Evolutionary conservation across 495 filamentous ascomycete genomes (phyloP), one percentile per base, ranked within the genome.

Genomic region (Penicillium bovifimosum): DNA sequence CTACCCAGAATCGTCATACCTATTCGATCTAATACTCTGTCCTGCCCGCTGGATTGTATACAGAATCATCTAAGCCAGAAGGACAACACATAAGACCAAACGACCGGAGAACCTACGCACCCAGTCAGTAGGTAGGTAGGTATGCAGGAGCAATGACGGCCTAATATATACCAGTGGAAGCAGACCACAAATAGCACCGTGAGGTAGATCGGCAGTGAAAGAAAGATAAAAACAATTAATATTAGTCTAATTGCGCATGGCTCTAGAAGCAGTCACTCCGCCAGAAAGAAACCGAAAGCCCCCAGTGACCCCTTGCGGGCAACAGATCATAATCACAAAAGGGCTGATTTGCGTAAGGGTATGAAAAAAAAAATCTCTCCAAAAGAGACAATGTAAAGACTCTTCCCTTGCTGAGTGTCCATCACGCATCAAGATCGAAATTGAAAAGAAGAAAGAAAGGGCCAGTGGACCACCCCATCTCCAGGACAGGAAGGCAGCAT

Each of bases 401-500:
- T 46, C 43, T 52, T 54, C 44, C 10, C 20, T 36, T 43, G 20
- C 27, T 31, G 47, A 40, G 47, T 32, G 42, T 43, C 11, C 48
- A 53, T 56, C 52, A 52, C 36, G 50, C 49, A 52, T 41, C 24
- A 39, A 57, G 35, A 24, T 43, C 13, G 56, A 50, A 58, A 52
- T 24, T 39, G 50, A 56, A 49, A 47, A 47, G 24, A 40, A 47
- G 49, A 40, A 42, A 49, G 50, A 55, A 56, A 55, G 38, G 47
- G 42, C 36, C 27, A 35, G 55, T 35, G 40, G 51, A 49, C 62
- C 62, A 47, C 58, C 64, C 63, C 61, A 71, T 71, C 69, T 57
- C 71, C 68, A 69, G 71, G 69, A 74, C 59, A 75, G 70, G 62
- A 64, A 52, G 59, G 53, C 59, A 56, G 58, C 29, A 18, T 31